These are phyloP conservation scores for Aurinia saxatilis DNA, from an alignment of 345 rosid genomes.

Conservation along the genomic window DNA sequence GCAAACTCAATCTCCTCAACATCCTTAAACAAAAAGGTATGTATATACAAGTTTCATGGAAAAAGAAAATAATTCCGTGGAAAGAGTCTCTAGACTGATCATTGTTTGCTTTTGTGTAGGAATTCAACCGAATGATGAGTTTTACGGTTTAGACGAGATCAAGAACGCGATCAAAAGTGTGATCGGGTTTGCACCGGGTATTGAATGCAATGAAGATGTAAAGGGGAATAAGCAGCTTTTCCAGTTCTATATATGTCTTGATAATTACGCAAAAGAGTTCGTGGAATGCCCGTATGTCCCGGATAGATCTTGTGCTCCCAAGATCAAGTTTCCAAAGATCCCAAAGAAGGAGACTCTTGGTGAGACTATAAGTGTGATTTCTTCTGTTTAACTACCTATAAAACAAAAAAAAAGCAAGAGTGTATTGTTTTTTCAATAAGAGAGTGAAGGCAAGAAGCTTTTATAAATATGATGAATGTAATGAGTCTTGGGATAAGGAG, in stretches of 20 bases:
- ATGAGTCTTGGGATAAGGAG: background rate
- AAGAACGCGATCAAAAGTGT: conserved; percentile 45
- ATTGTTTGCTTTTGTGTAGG: conserved; percentile 28
- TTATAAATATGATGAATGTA: background rate
- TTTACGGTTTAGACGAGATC: conserved; percentile 43
- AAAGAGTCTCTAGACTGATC: background rate
- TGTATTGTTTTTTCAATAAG: background rate
- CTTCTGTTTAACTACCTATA: conserved; percentile 14
- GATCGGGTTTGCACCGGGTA: conserved; percentile 46
- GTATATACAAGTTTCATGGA: background rate
- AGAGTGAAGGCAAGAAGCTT: conserved; percentile 2
- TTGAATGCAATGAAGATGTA: conserved; percentile 61
- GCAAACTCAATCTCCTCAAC: conserved; percentile 48
- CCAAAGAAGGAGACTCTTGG: background rate
- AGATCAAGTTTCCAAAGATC: conserved; percentile 56
- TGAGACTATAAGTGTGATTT: background rate
- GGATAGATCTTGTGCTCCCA: conserved; percentile 37
- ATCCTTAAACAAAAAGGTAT: conserved; percentile 41
- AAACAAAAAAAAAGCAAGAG: background rate
- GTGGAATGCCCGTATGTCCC: conserved; percentile 61
- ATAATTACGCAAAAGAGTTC: conserved; percentile 46
- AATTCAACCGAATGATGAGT: conserved; percentile 50
- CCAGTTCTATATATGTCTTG: conserved; percentile 64
- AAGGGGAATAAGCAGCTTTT: conserved; percentile 49
- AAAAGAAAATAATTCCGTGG: background rate